Conservation (phyloP, 2,329 filamentous ascomycete genomes). For the Phialemonium atrogriseum region DNA sequence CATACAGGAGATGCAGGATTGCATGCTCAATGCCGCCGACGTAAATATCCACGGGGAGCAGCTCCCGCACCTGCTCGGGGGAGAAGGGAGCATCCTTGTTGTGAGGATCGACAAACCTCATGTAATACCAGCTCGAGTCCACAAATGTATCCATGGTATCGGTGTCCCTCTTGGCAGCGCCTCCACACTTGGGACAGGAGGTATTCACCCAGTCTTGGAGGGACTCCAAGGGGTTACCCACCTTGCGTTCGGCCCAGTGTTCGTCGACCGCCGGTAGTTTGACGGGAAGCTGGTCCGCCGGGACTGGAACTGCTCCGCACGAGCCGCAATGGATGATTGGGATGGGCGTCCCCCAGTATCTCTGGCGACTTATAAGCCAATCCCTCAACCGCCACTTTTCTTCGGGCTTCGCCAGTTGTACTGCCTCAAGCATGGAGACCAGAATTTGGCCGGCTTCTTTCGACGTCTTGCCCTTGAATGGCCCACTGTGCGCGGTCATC, state of each 20-base stretch:
- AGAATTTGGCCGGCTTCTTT: constrained; percentile 53
- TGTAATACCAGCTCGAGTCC: constrained; percentile 90
- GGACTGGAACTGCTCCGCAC: constrained; percentile 75
- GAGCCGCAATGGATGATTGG: constrained; percentile 74
- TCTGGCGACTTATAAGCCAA: constrained; percentile 86
- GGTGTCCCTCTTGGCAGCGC: constrained; percentile 69
- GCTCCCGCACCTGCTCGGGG: constrained; percentile 41
- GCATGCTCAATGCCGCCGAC: constrained; percentile 86
- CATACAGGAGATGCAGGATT: constrained; percentile 81
- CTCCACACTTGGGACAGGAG: constrained; percentile 64
- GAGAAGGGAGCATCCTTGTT: constrained; percentile 57
- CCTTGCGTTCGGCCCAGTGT: constrained; percentile 60
- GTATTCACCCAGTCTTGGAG: constrained; percentile 68
- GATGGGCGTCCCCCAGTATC: constrained; percentile 88
- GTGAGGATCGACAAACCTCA: constrained; percentile 66
- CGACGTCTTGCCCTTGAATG: constrained; percentile 56
- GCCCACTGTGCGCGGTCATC: constrained; percentile 58
- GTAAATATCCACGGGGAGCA: constrained; percentile 78
- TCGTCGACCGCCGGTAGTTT: constrained; percentile 60
- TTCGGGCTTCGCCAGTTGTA: constrained; percentile 49
- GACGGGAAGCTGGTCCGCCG: constrained; percentile 68
- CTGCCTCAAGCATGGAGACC: constrained; percentile 44
- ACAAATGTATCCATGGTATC: constrained; percentile 97
- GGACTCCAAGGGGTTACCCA: constrained; percentile 69
- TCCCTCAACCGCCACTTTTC: constrained; percentile 77